Percentiles rank a stretch among this genome's conserved stretches.
These are phyloP conservation scores for Saccharomycopsis vini DNA, from an alignment of 805 yeast genomes.

Conservation along the genomic window DNA sequence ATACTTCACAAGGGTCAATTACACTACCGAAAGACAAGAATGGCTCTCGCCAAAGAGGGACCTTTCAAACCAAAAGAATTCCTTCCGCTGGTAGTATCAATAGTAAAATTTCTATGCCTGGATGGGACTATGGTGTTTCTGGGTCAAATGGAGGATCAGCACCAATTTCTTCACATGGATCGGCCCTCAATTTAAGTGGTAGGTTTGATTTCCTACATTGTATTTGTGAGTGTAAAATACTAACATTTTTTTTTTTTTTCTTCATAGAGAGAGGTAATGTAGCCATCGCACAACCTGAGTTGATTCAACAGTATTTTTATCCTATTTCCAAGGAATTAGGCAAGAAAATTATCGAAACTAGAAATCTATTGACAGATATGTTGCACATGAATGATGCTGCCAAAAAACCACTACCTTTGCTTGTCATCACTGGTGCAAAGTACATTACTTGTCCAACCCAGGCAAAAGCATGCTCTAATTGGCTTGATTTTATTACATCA, in stretches of 20 bases:
- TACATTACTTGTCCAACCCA: constrained; percentile 27
- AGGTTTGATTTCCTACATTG: too few relatives aligned
- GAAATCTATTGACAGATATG: constrained; percentile 20
- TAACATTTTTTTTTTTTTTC: too few relatives aligned
- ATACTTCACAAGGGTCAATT: too few relatives aligned
- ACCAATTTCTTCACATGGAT: too few relatives aligned
- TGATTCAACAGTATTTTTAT: constrained; percentile 32
- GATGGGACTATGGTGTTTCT: neutral
- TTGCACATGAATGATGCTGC: neutral
- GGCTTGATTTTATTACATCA: constrained; percentile 26
- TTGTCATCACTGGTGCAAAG: constrained; percentile 35
- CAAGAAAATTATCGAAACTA: constrained; percentile 26
- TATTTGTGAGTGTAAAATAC: too few relatives aligned
- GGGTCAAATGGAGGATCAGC: neutral
- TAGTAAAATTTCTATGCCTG: too few relatives aligned
- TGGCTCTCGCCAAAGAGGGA: too few relatives aligned
- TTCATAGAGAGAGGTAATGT: constrained; percentile 27
- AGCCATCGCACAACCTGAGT: constrained; percentile 36
- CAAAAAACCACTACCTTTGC: constrained; percentile 23
- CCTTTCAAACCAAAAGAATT: too few relatives aligned
- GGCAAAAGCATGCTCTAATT: constrained; percentile 33
- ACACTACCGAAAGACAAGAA: too few relatives aligned
- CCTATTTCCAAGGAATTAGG: constrained; percentile 28
- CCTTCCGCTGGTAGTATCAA: too few relatives aligned
- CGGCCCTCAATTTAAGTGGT: too few relatives aligned